Evolutionary conservation across 192 early-diverging fungal species (phyloP).

Genomic region (Neocallimastix lanati): DNA sequence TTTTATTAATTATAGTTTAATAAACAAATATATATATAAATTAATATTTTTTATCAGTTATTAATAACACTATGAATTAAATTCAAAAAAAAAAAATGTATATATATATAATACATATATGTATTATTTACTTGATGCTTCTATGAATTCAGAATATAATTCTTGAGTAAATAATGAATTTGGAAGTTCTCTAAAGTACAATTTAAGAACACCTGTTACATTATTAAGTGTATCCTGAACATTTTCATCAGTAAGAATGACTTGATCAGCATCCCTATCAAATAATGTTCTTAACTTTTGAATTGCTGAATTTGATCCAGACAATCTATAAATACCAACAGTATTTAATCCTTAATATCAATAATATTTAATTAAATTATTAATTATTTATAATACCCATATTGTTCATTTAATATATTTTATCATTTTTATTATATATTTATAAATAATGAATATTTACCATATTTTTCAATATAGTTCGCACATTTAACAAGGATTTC

Average conservation of each 20-base stretch:
- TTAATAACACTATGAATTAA: too few relatives aligned
- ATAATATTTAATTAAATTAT: too few relatives aligned
- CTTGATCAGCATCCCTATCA: slow-evolving; percentile 23
- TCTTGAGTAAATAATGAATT: slow-evolving; percentile 59
- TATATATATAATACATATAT: too few relatives aligned
- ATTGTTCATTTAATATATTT: too few relatives aligned
- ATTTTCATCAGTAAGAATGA: slow-evolving; percentile 11
- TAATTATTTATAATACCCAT: too few relatives aligned
- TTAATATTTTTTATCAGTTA: too few relatives aligned
- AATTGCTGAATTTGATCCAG: slow-evolving; percentile 61
- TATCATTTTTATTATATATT: too few relatives aligned
- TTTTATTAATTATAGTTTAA: too few relatives aligned
- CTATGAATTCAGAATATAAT: slow-evolving; percentile 46
- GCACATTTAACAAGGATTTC: slow-evolving; percentile 61
- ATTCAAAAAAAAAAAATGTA: too few relatives aligned
- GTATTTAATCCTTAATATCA: slow-evolving; percentile 50
- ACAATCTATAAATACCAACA: slow-evolving; percentile 76
- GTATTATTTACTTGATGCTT: slow-evolving; percentile 42
- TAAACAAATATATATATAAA: too few relatives aligned
- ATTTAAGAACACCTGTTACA: slow-evolving; percentile 69
- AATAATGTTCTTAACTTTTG: slow-evolving; percentile 51
- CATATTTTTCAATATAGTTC: slow-evolving; percentile 52
- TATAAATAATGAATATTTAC: too few relatives aligned
- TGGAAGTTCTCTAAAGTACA: slow-evolving; percentile 85
- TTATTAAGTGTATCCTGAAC: slow-evolving; percentile 62